Base-by-base conservation (phyloP, 2,329 filamentous ascomycete genomes). In the Stenocarpella maydis region DNA sequence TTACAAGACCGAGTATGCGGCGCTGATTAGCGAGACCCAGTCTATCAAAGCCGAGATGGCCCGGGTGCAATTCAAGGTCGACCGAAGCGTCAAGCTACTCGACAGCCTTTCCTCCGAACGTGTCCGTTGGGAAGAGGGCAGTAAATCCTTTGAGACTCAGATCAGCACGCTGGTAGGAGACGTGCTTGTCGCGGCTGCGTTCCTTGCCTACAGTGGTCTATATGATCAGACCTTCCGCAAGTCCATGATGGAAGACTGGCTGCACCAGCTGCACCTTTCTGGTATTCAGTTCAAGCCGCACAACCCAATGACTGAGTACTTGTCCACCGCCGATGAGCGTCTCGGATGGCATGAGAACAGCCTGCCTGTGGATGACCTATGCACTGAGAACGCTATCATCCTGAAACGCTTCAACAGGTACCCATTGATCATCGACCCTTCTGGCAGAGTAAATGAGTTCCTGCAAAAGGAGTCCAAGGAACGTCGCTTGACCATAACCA, bases 181-280 rank as follows among this genome's bases (percentile, higher is more conserved):
- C 77, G 95, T 98, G 61, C 87, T 99, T 71, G 91, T 98, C 63
- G 96, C 96, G n/a, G 94, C 97, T 6, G 97, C 95, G 10, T 98
- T 98, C 87, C 86, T 99, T 72, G 96, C 97, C 17, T 99, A 99
- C 81, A 94, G 93, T 77, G 96, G 96, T 81, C 90, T 98, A 63
- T 99, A 97, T 78, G 96, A 99, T 78, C 97, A 99, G 78, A 96
- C 96, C 71, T 98, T 98, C 88, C 91, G 96, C 77, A 98, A 98
- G 82, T 91, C 91, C 10, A 98, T 99, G 94, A 90, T 96, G 81
- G 96, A 99, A 74, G 96, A 99, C 80, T 99, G 96, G 96, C 87
- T 96, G 71, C 91, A 97, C 76, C 96, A 99, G 80, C 89, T 99
- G 73, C 91, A 93, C 61, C 88, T 96, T 50, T 98, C 96, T n/a